Evolutionary conservation across 2,329 filamentous ascomycete species (phyloP).

Genomic region (Sclerotiophoma versabilis): DNA sequence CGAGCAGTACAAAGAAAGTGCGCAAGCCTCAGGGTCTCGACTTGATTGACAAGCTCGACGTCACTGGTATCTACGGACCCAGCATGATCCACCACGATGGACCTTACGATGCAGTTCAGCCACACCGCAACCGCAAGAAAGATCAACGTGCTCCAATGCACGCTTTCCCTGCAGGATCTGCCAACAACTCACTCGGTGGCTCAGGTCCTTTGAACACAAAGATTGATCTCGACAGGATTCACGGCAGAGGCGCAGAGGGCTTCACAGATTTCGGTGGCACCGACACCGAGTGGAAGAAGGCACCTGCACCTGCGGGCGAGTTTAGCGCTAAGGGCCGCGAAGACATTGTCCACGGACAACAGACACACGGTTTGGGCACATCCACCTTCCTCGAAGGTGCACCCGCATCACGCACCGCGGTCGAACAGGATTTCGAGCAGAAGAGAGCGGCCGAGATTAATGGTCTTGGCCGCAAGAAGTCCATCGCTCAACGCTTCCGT

Average conservation of each 20-base stretch:
- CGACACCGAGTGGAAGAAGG: slow-evolving; percentile 49
- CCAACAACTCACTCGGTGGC: slow-evolving; percentile 91
- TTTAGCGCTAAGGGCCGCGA: slow-evolving; percentile 54
- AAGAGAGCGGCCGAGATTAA: slow-evolving; percentile 52
- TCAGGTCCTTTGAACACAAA: slow-evolving; percentile 81
- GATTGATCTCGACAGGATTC: slow-evolving; percentile 85
- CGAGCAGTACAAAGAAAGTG: slow-evolving; percentile 42
- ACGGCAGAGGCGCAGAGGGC: slow-evolving; percentile 85
- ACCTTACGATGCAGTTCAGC: slow-evolving; percentile 95
- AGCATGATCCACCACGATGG: slow-evolving; percentile 97
- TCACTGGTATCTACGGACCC: slow-evolving; percentile 92
- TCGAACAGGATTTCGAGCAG: slow-evolving; percentile 75
- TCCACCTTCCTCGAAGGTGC: slow-evolving; percentile 96
- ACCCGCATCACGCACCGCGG: slow-evolving; percentile 80
- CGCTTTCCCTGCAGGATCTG: slow-evolving; percentile 89
- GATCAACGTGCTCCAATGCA: slow-evolving; percentile 90
- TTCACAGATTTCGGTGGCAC: slow-evolving; percentile 75
- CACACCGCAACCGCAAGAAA: slow-evolving; percentile 87
- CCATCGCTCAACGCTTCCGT: slow-evolving; percentile 87
- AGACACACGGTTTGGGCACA: slow-evolving; percentile 84
- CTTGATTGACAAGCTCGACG: slow-evolving; percentile 95
- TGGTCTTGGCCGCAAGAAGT: slow-evolving; percentile 86
- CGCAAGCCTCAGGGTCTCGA: slow-evolving; percentile 68
- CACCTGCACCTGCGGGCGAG: slow-evolving; percentile 31
- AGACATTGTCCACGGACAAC: slow-evolving; percentile 81